Percentiles rank a stretch among this genome's conserved stretches.
Conservation (phyloP, 2,329 filamentous ascomycete species). For the Diplodia corticola region DNA sequence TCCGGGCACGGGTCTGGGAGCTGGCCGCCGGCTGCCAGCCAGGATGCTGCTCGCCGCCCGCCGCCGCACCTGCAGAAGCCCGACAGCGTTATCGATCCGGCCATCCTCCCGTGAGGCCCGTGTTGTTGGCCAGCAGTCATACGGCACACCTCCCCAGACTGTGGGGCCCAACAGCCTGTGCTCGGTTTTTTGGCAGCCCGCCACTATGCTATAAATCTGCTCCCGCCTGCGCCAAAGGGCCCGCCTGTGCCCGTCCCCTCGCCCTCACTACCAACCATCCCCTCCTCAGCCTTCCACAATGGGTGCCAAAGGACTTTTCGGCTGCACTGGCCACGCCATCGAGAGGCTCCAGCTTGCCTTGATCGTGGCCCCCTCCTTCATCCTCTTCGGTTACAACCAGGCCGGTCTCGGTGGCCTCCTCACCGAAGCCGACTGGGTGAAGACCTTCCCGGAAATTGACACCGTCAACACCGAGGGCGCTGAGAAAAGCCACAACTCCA, state of each 20-base stretch:
- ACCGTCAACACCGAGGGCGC: conserved; percentile 47
- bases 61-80: background rate
- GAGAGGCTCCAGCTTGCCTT: conserved; percentile 38
- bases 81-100: conserved; percentile 10
- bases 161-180: conserved; percentile 3
- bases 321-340: conserved; percentile 32
- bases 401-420: conserved; percentile 52
- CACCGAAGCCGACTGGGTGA: conserved; percentile 41
- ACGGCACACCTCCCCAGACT: conserved; percentile 1
- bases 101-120: conserved; percentile 12
- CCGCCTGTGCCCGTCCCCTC: background rate
- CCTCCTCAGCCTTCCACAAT: conserved; percentile 48
- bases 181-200: background rate
- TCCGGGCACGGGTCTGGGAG: background rate
- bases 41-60: background rate
- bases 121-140: background rate
- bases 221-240: background rate
- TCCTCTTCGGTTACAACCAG: conserved; percentile 56
- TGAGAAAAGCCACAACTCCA: conserved; percentile 47
- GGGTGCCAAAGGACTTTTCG: conserved; percentile 38
- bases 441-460: conserved; percentile 53
- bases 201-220: conserved; percentile 10
- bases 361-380: conserved; percentile 45
- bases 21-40: background rate
- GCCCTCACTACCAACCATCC: background rate